A percentile compares a stretch with the other conserved stretches of the same genome.
Conservation (phyloP, 768 basidiomycete genomes). For the Calocybe indica region DNA sequence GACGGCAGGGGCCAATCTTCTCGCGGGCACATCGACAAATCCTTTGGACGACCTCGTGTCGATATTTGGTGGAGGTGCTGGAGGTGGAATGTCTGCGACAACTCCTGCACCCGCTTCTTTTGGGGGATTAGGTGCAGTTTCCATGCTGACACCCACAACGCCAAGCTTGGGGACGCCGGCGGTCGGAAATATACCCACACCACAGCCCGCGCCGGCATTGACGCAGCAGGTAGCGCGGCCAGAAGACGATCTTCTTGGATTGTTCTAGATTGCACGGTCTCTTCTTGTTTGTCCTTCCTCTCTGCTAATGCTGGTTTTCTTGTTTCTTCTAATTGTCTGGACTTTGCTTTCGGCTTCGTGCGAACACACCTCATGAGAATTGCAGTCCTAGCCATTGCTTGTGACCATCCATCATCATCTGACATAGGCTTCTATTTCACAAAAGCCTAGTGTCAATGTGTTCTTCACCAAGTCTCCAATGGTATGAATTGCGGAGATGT, state of each 20-base stretch:
- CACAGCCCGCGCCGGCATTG: constrained; percentile 12
- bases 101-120: constrained; percentile 16
- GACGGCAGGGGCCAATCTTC: constrained; percentile 67
- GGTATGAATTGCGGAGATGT: no score
- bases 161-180: constrained; percentile 18
- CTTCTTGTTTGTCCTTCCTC: neutral
- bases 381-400: no score
- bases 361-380: no score
- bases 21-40: constrained; percentile 78
- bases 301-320: neutral
- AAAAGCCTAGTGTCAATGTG: no score
- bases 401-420: no score
- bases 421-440: no score
- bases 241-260: constrained; percentile 45
- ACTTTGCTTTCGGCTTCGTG: no score
- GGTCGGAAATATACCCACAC: constrained; percentile 8
- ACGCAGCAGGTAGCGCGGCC: constrained; percentile 24
- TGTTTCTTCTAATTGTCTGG: neutral
- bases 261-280: constrained; percentile 32
- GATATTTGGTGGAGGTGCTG: constrained; percentile 65
- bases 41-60: constrained; percentile 92
- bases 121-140: constrained; percentile 5
- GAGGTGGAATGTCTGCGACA: constrained; percentile 20
- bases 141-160: constrained; percentile 23
- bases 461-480: no score